Base-by-base conservation (phyloP, 2,329 filamentous ascomycete species). In the Aspergillus fumigatiaffinis region DNA sequence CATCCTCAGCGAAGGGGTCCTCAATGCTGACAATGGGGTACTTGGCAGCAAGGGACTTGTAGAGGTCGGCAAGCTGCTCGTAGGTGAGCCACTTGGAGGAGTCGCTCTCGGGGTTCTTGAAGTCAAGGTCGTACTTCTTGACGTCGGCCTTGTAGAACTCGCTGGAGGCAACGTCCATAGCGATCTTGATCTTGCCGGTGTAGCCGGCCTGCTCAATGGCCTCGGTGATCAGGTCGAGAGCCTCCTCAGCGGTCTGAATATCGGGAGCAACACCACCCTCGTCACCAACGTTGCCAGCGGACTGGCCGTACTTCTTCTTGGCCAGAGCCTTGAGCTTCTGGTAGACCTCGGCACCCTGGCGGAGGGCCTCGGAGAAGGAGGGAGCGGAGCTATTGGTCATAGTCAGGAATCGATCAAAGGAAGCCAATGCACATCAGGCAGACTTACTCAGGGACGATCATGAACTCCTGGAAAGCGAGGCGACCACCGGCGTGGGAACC, bases 51-150 rank as follows among this genome's bases (percentile, higher is more conserved):
- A 99, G 87, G 50, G 87, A 83, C 77, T 90, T 86, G 88, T 99
- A 97, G 71, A 95, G 82, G 73, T 89, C 87, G 75, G 94, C 93
- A 63, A 99, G 89, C 83, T 99, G 84, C 85, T 97, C 91, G 81
- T 97, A 97, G 69, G 91, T 96, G 84, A 99, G 84, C 94, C 94
- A 97, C 87, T 99, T 97, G 84, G 80, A 85, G 75, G 87, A 85
- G 83, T 99, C 94, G 77, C 89, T 94, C 64, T 97, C 89, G 73
- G 94, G 93, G 87, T 99, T 99, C 91, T 99, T 97, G 91, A 97
- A 99, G 88, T 97, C 94, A 66, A 99, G 86, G 76, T 99, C 94
- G 86, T 99, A 99, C 86, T 97, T 97, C 90, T 97, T 97, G 77
- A 82, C 93, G 53, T 94, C 91, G 72, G 83, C 79, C 84, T 97